These are phyloP conservation scores for Suillus subalutaceus DNA, from an alignment of 768 basidiomycete species.

Conservation along the genomic window DNA sequence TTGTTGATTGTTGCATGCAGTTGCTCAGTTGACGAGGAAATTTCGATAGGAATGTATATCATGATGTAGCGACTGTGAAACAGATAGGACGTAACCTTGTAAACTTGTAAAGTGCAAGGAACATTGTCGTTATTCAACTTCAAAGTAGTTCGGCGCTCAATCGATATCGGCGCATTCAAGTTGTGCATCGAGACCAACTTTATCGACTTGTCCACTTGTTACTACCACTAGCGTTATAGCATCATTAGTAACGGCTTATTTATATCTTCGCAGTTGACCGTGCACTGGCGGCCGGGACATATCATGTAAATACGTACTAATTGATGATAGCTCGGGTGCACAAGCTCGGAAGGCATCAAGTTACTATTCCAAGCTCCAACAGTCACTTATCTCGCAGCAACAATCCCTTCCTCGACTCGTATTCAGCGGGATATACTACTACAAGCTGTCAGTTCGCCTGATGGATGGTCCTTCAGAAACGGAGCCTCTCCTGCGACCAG, in stretches of 20 bases:
- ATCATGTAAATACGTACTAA: neutral
- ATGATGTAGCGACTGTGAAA: neutral
- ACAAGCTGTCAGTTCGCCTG: neutral
- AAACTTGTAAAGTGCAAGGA: neutral
- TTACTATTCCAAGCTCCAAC: neutral
- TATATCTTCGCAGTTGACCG: neutral
- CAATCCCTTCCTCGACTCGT: neutral
- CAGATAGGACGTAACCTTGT: neutral
- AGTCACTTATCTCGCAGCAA: neutral
- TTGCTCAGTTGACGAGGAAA: neutral
- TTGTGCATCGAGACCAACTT: neutral
- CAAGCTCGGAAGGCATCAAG: neutral
- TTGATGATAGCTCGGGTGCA: too few species aligned
- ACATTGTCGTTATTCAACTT: neutral
- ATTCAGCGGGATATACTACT: neutral
- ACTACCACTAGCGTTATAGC: neutral
- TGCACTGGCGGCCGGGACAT: neutral
- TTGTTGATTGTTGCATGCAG: neutral
- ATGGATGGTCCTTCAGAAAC: slow-evolving; percentile 6
- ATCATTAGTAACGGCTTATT: neutral
- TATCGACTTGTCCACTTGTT: neutral
- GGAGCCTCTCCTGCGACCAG: neutral
- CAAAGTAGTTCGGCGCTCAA: too few species aligned
- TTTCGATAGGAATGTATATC: neutral
- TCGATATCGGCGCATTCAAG: too few species aligned